Evolutionary conservation across 345 rosid genomes (phyloP).

Genomic region (Gossypium turneri): DNA sequence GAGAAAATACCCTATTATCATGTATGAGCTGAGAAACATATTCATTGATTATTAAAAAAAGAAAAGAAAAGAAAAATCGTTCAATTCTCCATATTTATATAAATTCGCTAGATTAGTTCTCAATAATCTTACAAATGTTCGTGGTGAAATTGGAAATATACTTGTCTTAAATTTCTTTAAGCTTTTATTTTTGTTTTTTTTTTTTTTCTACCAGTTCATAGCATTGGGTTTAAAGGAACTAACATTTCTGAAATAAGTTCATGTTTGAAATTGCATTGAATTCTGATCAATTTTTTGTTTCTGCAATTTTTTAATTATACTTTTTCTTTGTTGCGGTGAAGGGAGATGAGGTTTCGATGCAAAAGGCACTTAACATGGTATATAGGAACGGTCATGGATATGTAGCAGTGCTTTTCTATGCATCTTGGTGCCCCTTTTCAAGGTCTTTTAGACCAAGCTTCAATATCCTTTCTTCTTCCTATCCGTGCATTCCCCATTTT

Average conservation of each 20-base stretch:
- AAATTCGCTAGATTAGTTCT: not conserved
- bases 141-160: not conserved
- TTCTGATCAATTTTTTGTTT: not conserved
- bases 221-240: conserved; percentile 1
- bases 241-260: not conserved
- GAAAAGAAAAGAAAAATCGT: not conserved
- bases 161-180: not conserved
- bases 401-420: conserved; percentile 90
- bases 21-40: not conserved
- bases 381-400: conserved; percentile 49
- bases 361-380: conserved; percentile 57
- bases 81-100: conserved; percentile 3
- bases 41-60: not conserved
- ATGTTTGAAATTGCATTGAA: not conserved
- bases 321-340: conserved; percentile 28
- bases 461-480: conserved; percentile 57
- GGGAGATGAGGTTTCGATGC: conserved; percentile 85
- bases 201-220: no score
- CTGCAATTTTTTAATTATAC: conserved; percentile 4
- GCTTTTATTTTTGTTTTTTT: not conserved
- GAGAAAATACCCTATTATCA: not conserved
- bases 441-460: conserved; percentile 61
- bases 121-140: not conserved
- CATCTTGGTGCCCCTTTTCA: conserved; percentile 97
- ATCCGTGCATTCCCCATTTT: conserved; percentile 66